Conservation (phyloP, 2,329 filamentous ascomycete genomes). For the Aspergillus nomiae region DNA sequence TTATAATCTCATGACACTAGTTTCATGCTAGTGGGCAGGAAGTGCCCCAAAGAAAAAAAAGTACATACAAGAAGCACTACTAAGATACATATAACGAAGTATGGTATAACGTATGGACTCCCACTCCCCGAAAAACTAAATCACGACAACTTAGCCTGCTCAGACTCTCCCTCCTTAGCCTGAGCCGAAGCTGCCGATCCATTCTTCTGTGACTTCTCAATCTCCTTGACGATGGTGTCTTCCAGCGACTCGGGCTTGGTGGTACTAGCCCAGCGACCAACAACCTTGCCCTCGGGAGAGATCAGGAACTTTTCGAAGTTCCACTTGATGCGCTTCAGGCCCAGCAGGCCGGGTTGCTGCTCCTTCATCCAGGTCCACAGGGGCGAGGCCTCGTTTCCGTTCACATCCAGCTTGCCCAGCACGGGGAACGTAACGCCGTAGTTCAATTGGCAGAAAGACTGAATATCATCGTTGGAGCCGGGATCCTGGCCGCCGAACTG, state of each 20-base stretch:
- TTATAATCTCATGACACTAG: background rate
- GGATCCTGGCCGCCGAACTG: constrained; percentile 94
- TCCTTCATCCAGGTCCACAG: constrained; percentile 75
- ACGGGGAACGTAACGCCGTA: constrained; percentile 93
- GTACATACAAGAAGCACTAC: background rate
- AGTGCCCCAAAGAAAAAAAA: background rate
- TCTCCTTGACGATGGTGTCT: constrained; percentile 72
- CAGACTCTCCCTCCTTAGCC: constrained; percentile 17
- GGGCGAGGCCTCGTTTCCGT: constrained; percentile 78
- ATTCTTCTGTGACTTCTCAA: constrained; percentile 57
- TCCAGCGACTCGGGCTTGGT: constrained; percentile 84
- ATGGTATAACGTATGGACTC: constrained; percentile 13
- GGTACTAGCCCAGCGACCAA: constrained; percentile 81
- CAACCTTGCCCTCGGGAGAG: constrained; percentile 80
- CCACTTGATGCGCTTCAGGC: constrained; percentile 94
- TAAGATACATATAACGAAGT: constrained; percentile 9
- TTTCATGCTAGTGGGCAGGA: background rate
- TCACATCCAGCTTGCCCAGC: constrained; percentile 90
- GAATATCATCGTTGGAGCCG: constrained; percentile 76
- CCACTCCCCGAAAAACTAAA: background rate
- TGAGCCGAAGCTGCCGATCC: constrained; percentile 29
- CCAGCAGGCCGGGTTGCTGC: constrained; percentile 77
- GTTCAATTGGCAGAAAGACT: constrained; percentile 86
- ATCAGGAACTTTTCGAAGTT: constrained; percentile 99
- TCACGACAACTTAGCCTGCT: constrained; percentile 28